A percentile compares a stretch with the other conserved stretches of the same genome.
Conservation (phyloP, 768 basidiomycete species). For the Leccinum variicolor region DNA sequence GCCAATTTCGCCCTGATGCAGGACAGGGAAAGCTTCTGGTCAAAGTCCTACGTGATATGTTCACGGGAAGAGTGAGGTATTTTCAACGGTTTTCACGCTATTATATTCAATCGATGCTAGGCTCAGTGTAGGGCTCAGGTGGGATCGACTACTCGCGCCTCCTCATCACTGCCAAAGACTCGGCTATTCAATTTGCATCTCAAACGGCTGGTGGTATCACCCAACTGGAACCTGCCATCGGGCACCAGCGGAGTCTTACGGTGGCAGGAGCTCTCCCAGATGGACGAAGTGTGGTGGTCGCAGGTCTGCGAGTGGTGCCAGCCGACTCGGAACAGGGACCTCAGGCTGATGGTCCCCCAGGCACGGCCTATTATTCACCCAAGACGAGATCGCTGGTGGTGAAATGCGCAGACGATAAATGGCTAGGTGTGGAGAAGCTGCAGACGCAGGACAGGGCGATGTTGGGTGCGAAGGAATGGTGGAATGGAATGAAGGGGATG, state of each 20-base stretch:
- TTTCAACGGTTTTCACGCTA: not conserved
- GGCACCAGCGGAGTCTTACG: constrained; percentile 26
- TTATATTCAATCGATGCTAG: constrained; percentile 32
- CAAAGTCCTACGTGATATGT: constrained; percentile 61
- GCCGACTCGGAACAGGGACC: not conserved
- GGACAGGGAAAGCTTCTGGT: constrained; percentile 66
- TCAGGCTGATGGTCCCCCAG: constrained; percentile 25
- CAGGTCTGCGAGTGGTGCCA: constrained; percentile 15
- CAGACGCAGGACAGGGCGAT: constrained; percentile 59
- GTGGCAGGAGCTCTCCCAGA: constrained; percentile 21
- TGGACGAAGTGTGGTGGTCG: constrained; percentile 23
- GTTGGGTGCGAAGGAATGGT: constrained; percentile 65
- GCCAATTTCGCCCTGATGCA: constrained; percentile 56
- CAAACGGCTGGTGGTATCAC: constrained; percentile 19
- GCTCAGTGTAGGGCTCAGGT: constrained; percentile 48
- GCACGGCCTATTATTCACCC: constrained; percentile 43
- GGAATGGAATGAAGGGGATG: constrained; percentile 60
- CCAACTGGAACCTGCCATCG: constrained; percentile 26
- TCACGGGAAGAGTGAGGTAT: constrained; percentile 47
- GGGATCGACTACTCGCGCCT: constrained; percentile 45
- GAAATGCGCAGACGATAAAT: constrained; percentile 50
- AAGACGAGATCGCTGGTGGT: constrained; percentile 42
- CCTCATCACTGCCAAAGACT: constrained; percentile 15
- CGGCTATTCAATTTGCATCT: constrained; percentile 16
- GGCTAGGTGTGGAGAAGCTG: constrained; percentile 52